Conservation (phyloP, 192 early-diverging fungal species). For the Coemansia sp. region DNA sequence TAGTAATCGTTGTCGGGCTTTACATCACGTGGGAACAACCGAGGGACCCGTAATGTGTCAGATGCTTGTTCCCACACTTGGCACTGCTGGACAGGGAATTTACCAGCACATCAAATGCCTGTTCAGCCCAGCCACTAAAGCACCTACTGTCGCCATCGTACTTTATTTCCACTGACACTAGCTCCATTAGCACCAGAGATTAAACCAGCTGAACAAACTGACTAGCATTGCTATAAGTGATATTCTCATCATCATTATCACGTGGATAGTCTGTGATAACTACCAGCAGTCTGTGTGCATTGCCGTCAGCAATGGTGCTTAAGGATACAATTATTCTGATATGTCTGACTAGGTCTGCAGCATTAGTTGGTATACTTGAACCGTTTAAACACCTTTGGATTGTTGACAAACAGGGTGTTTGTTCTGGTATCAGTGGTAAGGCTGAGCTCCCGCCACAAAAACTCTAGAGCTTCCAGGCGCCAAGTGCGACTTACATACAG, state of each 20-base stretch:
- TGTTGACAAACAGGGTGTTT: background rate
- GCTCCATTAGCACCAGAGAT: background rate
- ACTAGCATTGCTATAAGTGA: background rate
- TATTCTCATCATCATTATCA: background rate
- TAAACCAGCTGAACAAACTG: background rate
- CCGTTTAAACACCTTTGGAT: background rate
- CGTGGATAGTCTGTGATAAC: background rate
- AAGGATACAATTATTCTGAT: background rate
- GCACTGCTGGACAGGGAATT: too few species aligned
- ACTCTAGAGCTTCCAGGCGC: background rate
- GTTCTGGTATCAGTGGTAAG: background rate
- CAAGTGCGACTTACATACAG: background rate
- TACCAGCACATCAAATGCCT: background rate
- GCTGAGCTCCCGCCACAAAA: background rate
- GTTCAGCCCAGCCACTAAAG: background rate
- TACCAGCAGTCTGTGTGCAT: background rate
- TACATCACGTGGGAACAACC: too few species aligned
- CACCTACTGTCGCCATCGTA: background rate
- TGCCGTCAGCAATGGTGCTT: background rate
- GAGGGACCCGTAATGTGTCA: too few species aligned
- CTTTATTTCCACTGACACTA: background rate
- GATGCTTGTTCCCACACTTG: too few species aligned
- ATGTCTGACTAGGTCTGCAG: background rate
- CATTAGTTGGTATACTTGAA: background rate
- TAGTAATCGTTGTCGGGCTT: too few species aligned